These are phyloP conservation scores for Capsicum rhomboideum DNA, from an alignment of 257 asterid genomes.

Conservation along the genomic window DNA sequence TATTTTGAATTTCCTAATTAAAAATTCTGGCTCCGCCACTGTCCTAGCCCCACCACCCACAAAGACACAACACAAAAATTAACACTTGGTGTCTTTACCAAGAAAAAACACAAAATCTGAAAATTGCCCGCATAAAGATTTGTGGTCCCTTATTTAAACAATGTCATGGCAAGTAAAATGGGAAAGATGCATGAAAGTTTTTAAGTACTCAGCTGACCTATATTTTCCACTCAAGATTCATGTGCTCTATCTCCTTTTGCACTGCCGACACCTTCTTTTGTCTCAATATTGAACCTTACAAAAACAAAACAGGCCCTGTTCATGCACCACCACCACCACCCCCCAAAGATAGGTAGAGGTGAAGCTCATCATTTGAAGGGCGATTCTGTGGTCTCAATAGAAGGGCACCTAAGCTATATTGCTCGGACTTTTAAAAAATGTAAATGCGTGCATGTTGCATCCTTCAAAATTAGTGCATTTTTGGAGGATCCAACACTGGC, in stretches of 20 bases:
- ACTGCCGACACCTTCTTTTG: slow-evolving; percentile 47
- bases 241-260: not conserved
- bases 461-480: no score
- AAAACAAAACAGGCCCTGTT: not conserved
- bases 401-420: not conserved
- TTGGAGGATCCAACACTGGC: no score
- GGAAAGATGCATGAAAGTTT: not conserved
- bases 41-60: not conserved
- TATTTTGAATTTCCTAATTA: no score
- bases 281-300: not conserved
- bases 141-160: slow-evolving; percentile 9
- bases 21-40: not conserved
- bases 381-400: not conserved
- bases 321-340: not conserved
- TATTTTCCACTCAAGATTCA: slow-evolving; percentile 1
- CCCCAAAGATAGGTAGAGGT: not conserved
- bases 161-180: not conserved
- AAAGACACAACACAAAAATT: not conserved
- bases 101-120: not conserved
- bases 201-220: not conserved
- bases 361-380: not conserved
- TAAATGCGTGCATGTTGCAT: no score
- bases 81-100: not conserved
- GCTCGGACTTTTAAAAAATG: no score
- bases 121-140: slow-evolving; percentile 1